Evolutionary conservation across 345 rosid genomes (phyloP), one percentile per base, ranked within the genome.

Genomic region (Mercurialis annua): DNA sequence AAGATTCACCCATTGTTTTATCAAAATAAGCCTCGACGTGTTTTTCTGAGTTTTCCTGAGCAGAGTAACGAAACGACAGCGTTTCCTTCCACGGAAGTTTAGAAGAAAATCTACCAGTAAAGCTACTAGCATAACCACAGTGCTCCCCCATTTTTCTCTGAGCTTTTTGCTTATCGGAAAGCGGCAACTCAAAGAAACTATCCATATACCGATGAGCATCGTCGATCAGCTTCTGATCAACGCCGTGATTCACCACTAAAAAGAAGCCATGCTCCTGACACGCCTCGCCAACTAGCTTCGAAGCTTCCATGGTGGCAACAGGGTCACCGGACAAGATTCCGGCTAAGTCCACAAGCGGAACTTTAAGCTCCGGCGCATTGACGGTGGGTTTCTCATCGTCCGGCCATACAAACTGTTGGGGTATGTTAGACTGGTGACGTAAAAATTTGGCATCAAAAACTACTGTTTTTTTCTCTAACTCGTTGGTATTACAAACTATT

Each of bases 41-140:
- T 50, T 78, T 78, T 5, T 84, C 65, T 5, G 79, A 72, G 53
- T 56, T 72, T 21, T 73, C 42, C 53, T 81, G 87, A 16, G 86
- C 87, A 1, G 83, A 82, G 72, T 76, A 85, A 24, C 81, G 67
- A 67, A 94, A 84, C 59, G 99, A 94, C 23, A 94, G 89, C 0
- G 98, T 94, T 77, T 94, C 99, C 72, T 94, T 94, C 98, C 99
- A 94, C 0, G 99, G 99, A 18, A 94, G 92, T 74, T 89, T 91
- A 38, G 90, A 82, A 47, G 90, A 81, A 72, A 94, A 94, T 62
- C 99, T 84, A 5, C 98, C 90, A 29, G 99, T 94, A 86, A 94
- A 94, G 75, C 98, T 94, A 71, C 98, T 91, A 4, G 99, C 99
- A 53, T 94, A 94, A 33, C 99, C 99, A 63, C 89, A 84, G 67